phyloP scores from a whole-genome alignment of 2,329 filamentous ascomycete species.

The Pseudogymnoascus sp. region DNA sequence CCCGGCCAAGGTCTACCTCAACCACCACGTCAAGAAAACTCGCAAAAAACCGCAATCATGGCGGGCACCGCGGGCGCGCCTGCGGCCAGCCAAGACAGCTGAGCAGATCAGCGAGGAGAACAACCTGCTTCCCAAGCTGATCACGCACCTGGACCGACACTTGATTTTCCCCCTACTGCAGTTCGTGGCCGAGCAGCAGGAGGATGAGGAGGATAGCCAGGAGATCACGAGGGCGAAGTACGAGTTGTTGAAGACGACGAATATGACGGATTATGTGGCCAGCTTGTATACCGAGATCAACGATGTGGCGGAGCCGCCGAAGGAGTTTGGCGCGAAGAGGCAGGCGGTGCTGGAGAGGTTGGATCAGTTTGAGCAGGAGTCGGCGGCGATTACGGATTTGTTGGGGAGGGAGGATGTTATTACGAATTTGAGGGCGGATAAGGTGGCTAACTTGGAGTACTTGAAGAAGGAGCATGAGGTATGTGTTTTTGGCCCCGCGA shows the following conservation, averaged over 20 bases:
- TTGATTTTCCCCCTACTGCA: slow-evolving; percentile 94
- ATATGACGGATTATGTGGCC: slow-evolving; percentile 98
- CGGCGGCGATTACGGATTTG: slow-evolving; percentile 79
- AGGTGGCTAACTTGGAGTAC: slow-evolving; percentile 97
- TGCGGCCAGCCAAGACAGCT: slow-evolving; percentile 36
- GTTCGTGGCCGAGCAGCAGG: slow-evolving; percentile 66
- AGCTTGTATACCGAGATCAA: slow-evolving; percentile 86
- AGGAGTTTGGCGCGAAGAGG: slow-evolving; percentile 82
- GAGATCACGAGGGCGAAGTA: slow-evolving; percentile 84
- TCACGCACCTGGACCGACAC: slow-evolving; percentile 89
- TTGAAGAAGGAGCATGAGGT: slow-evolving; percentile 93
- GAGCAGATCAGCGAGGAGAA: slow-evolving; percentile 43
- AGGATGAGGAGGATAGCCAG: slow-evolving; percentile 63
- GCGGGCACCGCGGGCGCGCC: slow-evolving; percentile 35
- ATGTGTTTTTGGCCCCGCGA: slow-evolving; percentile 32
- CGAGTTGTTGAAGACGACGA: slow-evolving; percentile 89
- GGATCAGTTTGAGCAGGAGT: slow-evolving; percentile 79
- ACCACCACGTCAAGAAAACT: neutral
- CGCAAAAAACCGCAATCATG: slow-evolving; percentile 36
- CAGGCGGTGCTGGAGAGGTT: slow-evolving; percentile 80
- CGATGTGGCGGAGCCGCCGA: slow-evolving; percentile 67
- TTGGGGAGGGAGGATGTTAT: slow-evolving; percentile 86
- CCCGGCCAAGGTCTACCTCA: neutral
- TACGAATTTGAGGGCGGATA: slow-evolving; percentile 86
- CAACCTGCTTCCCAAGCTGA: slow-evolving; percentile 72